Percentiles rank a stretch among this genome's conserved stretches.
Conservation (phyloP, 2,329 filamentous ascomycete genomes). For the Sclerotinia trifoliorum region DNA sequence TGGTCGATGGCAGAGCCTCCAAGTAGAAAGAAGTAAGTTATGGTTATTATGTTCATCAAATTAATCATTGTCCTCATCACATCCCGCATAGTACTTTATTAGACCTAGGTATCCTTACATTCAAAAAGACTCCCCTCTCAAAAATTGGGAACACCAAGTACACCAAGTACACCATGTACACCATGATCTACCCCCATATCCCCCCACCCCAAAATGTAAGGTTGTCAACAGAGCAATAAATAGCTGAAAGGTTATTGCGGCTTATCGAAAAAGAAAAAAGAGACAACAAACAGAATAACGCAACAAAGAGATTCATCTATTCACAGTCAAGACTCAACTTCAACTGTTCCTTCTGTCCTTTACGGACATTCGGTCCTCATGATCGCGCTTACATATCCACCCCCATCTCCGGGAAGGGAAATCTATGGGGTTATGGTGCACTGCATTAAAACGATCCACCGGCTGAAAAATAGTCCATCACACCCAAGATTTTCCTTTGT, state of each 20-base stretch:
- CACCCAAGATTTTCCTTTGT: not conserved
- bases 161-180: too few relatives aligned
- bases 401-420: not conserved
- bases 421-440: not conserved
- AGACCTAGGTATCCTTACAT: too few relatives aligned
- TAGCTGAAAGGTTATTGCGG: not conserved
- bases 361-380: not conserved
- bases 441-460: not conserved
- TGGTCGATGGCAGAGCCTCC: not conserved
- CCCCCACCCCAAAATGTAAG: not conserved
- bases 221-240: not conserved
- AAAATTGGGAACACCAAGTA: not conserved
- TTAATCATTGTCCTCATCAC: too few relatives aligned
- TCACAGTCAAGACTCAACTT: too few relatives aligned
- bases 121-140: not conserved
- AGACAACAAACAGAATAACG: not conserved
- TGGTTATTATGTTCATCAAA: too few relatives aligned
- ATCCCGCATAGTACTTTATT: not conserved
- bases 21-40: too few relatives aligned
- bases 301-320: not conserved
- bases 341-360: not conserved
- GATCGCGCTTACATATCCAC: not conserved
- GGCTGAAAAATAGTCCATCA: not conserved
- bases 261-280: not conserved
- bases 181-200: not conserved